phyloP scores from a whole-genome alignment of 2,329 filamentous ascomycete species.

The Coniochaeta sp. region DNA sequence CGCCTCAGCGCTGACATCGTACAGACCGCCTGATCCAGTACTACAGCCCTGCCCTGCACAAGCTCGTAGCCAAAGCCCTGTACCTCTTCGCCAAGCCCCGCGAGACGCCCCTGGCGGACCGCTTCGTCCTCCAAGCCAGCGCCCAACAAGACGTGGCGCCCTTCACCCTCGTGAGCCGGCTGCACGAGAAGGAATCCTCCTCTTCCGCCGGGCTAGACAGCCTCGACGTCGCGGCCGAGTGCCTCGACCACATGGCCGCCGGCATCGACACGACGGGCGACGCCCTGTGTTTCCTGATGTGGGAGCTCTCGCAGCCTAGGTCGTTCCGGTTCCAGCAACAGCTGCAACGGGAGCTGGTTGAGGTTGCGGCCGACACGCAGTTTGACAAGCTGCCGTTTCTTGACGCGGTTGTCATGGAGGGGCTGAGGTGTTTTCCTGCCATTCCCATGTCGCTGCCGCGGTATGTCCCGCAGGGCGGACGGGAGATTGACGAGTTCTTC shows the following conservation, averaged over 20 bases:
- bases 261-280: slow-evolving; percentile 69
- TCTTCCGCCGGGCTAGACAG: slow-evolving; percentile 34
- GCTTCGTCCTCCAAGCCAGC: slow-evolving; percentile 49
- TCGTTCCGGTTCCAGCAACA: slow-evolving; percentile 42
- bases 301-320: slow-evolving; percentile 57
- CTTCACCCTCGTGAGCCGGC: slow-evolving; percentile 53
- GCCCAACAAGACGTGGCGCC: slow-evolving; percentile 35
- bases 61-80: slow-evolving; percentile 36
- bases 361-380: slow-evolving; percentile 24
- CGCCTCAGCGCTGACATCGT: not conserved
- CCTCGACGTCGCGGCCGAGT: slow-evolving; percentile 58
- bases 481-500: slow-evolving; percentile 47
- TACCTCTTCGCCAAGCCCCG: slow-evolving; percentile 45
- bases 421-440: slow-evolving; percentile 53
- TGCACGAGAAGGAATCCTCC: slow-evolving; percentile 42
- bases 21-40: slow-evolving; percentile 52
- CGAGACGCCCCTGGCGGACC: slow-evolving; percentile 50
- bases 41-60: slow-evolving; percentile 47
- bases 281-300: slow-evolving; percentile 63
- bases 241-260: slow-evolving; percentile 64
- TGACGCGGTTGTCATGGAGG: slow-evolving; percentile 58
- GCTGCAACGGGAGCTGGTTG: slow-evolving; percentile 44
- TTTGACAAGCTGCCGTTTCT: slow-evolving; percentile 50
- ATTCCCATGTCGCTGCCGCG: slow-evolving; percentile 63
- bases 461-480: slow-evolving; percentile 46